Base-by-base conservation (phyloP, 306 rosid species). In the Mucuna pruriens region DNA sequence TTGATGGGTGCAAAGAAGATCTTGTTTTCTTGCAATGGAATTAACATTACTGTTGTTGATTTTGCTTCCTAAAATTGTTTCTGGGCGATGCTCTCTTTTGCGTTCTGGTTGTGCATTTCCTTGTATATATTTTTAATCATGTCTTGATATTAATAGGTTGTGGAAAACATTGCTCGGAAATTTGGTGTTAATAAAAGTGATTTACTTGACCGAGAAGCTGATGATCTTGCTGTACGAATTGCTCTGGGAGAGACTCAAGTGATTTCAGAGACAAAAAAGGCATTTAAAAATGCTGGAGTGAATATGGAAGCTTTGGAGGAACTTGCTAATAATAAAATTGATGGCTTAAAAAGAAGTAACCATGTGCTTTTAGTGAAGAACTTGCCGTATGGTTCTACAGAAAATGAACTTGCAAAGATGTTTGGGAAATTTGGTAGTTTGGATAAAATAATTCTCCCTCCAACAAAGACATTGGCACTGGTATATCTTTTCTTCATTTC, bases 161-260 rank as follows among this genome's bases (percentile, higher is more conserved):
- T 87, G 80, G 99, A 93, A 87, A 92, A 90, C 65, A 84, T 89
- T 81, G 94, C 98, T 65, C 86, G 92, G 82, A 95, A 87, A 85
- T 81, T 86, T 81, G 97, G 98, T 67, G 93, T 95, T 12, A 89
- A 89, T 80, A 95, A 95, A 87, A 77, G 94, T 85, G 97, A 90
- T 67, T 87, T 95, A 12, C 90, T 93, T 71, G 97, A 91, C 71
- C 84, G 84, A 20, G 96, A 93, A 80, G 97, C 99, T 69, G 90
- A 87, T 82, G 96, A 91, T 89, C 93, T 91, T 48, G 97, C 99
- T 23, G 94, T 93, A 38, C 89, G 93, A 7, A 82, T 93, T 80
- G 97, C 99, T 67, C 82, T 90, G 83, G 99, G 94, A 42, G 97
- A 95, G 87, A 88, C 97, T 67, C 96, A 93, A 88, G 97, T 93